phyloP scores from a whole-genome alignment of 2,329 filamentous ascomycete species.

The Ophiosphaerella herpotricha region DNA sequence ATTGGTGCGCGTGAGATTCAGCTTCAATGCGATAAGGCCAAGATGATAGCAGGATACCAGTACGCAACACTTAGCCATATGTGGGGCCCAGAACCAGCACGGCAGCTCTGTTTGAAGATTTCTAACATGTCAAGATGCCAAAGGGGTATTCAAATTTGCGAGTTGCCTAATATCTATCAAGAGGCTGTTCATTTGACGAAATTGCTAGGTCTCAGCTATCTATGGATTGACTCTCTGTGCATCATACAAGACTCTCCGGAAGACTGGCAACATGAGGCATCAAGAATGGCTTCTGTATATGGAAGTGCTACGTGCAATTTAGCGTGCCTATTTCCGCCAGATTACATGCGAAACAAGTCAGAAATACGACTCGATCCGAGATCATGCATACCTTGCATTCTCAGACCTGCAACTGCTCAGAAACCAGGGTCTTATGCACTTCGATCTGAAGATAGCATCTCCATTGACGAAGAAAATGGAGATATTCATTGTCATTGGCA shows the following conservation, averaged over 20 bases:
- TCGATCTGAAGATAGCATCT: conserved; percentile 8
- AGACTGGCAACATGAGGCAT: conserved; percentile 15
- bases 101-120: conserved; percentile 4
- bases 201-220: conserved; percentile 14
- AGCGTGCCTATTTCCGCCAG: conserved; percentile 9
- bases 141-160: not conserved
- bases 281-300: conserved; percentile 15
- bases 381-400: conserved; percentile 7
- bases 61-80: conserved; percentile 13
- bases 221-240: conserved; percentile 29
- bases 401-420: not conserved
- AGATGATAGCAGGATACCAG: not conserved
- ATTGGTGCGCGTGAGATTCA: not conserved
- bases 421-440: not conserved
- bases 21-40: conserved; percentile 6
- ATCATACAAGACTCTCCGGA: conserved; percentile 19
- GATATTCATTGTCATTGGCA: too few relatives aligned
- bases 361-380: conserved; percentile 4
- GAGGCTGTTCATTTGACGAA: conserved; percentile 22
- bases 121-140: conserved; percentile 2
- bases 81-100: conserved; percentile 3
- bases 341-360: not conserved
- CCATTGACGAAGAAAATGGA: not conserved
- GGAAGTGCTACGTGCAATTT: conserved; percentile 15
- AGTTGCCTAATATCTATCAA: conserved; percentile 13